A percentile compares a stretch with the other conserved stretches of the same genome.
Conservation (phyloP, 768 basidiomycete genomes). For the Mycena albidolilacea region DNA sequence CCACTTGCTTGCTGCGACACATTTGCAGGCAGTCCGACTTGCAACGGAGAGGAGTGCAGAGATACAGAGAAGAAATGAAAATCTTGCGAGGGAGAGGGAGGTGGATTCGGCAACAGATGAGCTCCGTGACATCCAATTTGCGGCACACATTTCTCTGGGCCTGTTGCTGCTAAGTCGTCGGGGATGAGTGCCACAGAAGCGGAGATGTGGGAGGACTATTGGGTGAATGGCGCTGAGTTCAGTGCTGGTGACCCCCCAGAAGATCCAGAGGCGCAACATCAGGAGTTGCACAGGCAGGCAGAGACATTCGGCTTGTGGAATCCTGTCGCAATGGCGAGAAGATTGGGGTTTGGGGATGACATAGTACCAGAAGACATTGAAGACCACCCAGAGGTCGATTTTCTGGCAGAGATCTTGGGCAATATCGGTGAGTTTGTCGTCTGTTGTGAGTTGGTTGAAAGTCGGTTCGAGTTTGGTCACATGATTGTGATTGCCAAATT, state of each 20-base stretch:
- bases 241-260: conserved; percentile 11
- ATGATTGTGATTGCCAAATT: background rate
- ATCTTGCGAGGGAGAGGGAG: background rate
- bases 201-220: background rate
- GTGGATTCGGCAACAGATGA: background rate
- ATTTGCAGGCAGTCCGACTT: background rate
- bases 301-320: background rate
- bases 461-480: background rate
- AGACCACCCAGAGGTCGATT: conserved; percentile 2
- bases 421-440: background rate
- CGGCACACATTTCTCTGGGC: background rate
- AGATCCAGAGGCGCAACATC: background rate
- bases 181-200: background rate
- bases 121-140: background rate
- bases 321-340: conserved; percentile 4
- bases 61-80: background rate
- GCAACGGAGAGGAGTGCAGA: background rate
- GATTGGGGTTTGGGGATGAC: conserved; percentile 15
- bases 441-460: too few relatives aligned
- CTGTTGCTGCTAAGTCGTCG: background rate
- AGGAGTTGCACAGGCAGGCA: background rate
- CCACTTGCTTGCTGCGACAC: background rate
- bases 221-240: conserved; percentile 8
- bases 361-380: background rate
- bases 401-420: background rate